Evolutionary conservation across 176 grass and related monocot species (phyloP), one percentile per base, ranked within the genome.

Genomic region (Zoysia pacifica): DNA sequence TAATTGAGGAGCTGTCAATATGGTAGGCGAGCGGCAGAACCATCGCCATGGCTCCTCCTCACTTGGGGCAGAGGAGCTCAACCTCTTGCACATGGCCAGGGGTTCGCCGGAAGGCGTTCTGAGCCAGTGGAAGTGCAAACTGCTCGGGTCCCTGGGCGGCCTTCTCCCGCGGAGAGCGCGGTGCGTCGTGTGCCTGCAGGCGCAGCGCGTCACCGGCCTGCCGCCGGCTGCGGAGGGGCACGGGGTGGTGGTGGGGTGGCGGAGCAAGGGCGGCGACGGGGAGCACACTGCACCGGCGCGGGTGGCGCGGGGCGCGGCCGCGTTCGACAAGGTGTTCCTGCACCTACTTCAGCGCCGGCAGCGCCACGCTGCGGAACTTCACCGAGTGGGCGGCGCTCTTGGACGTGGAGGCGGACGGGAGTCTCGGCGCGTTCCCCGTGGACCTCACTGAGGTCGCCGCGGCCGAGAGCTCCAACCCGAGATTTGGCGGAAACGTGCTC

Each of bases 131-230:
- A 97, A 87, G 76, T 68, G 77, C 70, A 82, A 80, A 79, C 51
- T 97, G 50, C 64, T 88, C 1, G 55, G 77, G 4, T 85, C 85
- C 49, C 82, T 97, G 5, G 80, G 80, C 0, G 77, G 78, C 64
- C 86, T 96, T 48, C 86, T 81, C 1, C 72, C 78, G 65, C 87
- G 84, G 73, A 68, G 83, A 2, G 16, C 74, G 12, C 89, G 70
- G 37, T 97, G 91, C 69, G 91, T 97, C 6, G 74, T 97, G 58
- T 97, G 94, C 70, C 87, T 97, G 60, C 91, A 97, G 88, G 84
- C 94, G 82, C 94, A 94, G 77, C 89, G 88, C 73, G 77, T 92
- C 1, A 81, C 85, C 9, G 90, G 92, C 70, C 28, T 97, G 46
- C 89, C 94, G 1, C 37, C 68, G 2, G 82, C 76, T 0, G 76